phyloP scores from a whole-genome alignment of 73 alveolate species.

The Symbiodinium pilosum region DNA sequence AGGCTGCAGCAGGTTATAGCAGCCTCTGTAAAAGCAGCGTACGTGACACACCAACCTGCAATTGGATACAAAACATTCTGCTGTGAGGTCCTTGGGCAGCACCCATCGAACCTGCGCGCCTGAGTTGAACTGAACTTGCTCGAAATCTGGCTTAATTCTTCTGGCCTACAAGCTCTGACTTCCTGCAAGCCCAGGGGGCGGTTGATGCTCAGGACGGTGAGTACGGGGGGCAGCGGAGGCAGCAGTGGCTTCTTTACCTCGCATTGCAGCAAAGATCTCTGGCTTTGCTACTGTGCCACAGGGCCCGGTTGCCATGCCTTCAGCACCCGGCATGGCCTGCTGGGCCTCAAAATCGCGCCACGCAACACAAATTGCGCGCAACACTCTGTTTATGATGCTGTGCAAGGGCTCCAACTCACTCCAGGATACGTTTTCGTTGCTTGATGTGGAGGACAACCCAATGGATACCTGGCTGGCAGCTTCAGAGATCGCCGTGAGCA shows the following conservation, averaged over 20 bases:
- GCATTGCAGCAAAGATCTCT: neutral
- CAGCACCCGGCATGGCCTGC: conserved; percentile 73
- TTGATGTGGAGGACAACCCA: conserved; percentile 62
- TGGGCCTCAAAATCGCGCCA: conserved; percentile 24
- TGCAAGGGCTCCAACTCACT: neutral
- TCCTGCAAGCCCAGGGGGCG: conserved; percentile 16
- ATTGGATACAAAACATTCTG: too few relatives aligned
- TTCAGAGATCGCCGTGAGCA: neutral
- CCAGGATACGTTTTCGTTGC: conserved; percentile 51
- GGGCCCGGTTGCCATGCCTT: neutral
- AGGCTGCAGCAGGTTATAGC: too few relatives aligned
- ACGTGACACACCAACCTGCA: too few relatives aligned
- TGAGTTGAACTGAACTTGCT: neutral
- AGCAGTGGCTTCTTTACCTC: conserved; percentile 26
- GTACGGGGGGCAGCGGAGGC: conserved; percentile 82
- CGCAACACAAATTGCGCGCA: neutral
- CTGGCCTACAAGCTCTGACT: neutral
- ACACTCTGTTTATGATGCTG: neutral
- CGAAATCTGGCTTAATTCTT: neutral
- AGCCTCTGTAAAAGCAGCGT: too few relatives aligned
- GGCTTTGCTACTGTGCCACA: too few relatives aligned
- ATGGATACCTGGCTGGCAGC: conserved; percentile 44
- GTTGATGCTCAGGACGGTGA: conserved; percentile 83
- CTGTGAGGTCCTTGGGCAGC: conserved; percentile 8
- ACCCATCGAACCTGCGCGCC: conserved; percentile 94